These are phyloP conservation scores for Aspergillus ochraceus DNA, from an alignment of 2,329 filamentous ascomycete species.

Conservation along the genomic window DNA sequence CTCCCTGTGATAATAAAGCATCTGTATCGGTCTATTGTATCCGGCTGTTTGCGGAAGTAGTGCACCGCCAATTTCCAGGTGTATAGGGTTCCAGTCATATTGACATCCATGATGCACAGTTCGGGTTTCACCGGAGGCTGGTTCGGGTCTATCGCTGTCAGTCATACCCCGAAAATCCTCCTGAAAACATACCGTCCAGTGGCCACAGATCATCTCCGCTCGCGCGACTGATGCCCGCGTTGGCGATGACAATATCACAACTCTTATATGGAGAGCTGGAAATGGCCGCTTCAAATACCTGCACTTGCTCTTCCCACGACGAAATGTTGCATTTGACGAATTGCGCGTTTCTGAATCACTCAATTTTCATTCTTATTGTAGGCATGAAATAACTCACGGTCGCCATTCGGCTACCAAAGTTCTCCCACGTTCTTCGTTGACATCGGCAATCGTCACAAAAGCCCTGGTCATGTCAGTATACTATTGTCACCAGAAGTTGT, in stretches of 20 bases:
- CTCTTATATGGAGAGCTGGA: conserved; percentile 37
- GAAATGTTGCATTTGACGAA: conserved; percentile 47
- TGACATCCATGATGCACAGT: conserved; percentile 44
- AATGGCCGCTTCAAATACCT: conserved; percentile 44
- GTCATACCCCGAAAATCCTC: neutral
- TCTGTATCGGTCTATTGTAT: conserved; percentile 41
- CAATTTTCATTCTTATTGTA: neutral
- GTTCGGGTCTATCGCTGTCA: conserved; percentile 12
- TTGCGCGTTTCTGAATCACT: conserved; percentile 14
- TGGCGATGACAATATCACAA: conserved; percentile 51
- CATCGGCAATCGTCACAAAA: conserved; percentile 29
- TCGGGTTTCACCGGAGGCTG: conserved; percentile 36
- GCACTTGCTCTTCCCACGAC: conserved; percentile 46
- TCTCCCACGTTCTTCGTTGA: conserved; percentile 34
- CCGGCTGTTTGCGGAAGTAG: conserved; percentile 45
- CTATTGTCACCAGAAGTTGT: neutral
- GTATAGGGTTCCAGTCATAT: conserved; percentile 45
- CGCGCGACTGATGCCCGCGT: conserved; percentile 44
- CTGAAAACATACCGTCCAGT: conserved; percentile 32
- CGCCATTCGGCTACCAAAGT: conserved; percentile 35
- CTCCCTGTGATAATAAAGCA: conserved; percentile 53
- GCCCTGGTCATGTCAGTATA: conserved; percentile 8
- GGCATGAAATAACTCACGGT: conserved; percentile 9
- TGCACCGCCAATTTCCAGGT: conserved; percentile 51
- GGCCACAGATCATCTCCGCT: conserved; percentile 41